Base-by-base conservation (phyloP, 2,329 filamentous ascomycete genomes). In the Beauveria sp. region DNA sequence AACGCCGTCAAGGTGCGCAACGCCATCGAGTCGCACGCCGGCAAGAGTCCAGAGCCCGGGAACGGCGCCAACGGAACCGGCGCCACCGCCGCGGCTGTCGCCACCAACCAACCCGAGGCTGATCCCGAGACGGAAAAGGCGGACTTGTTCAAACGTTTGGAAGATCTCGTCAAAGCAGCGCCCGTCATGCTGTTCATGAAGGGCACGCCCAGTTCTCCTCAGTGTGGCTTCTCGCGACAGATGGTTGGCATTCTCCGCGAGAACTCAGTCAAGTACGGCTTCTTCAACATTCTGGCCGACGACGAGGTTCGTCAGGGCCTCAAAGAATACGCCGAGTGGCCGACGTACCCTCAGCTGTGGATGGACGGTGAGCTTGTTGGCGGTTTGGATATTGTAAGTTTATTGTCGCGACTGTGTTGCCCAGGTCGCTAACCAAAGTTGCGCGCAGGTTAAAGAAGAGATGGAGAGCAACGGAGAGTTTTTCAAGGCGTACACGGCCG, bases 181-280 rank as follows among this genome's bases (percentile, higher is more conserved):
- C 91, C 93, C 0, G 93, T 99, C 38, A 99, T 99, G 95, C 81
- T 99, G 31, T 99, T 99, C 76, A 96, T 96, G 91, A 96, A 96
- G 79, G 93, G 92, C n/a, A 96, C 91, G 3, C 92, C 92, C 0
- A 90, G 87, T 66, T 83, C 86, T 38, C 92, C 92, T 1, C 90
- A 96, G 75, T 96, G 93, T 71, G 92, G 95, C 2, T 99, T 99
- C 77, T 96, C 91, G 67, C 82, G 93, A 67, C 92, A 97, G 77
- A 79, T 96, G 50, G 95, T 99, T 49, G 87, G 80, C 28, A 84
- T 99, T 52, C 77, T 99, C 69, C 85, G 95, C 58, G 93, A 98
- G 77, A 88, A 91, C 72, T 89, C 89, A 55, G 89, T 99, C 64
- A 91, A 96, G 73, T 99, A 98, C 74, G 95, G 95, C 22, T 99